phyloP scores from a whole-genome alignment of 2,329 filamentous ascomycete species.

The Aspergillus piperis region DNA sequence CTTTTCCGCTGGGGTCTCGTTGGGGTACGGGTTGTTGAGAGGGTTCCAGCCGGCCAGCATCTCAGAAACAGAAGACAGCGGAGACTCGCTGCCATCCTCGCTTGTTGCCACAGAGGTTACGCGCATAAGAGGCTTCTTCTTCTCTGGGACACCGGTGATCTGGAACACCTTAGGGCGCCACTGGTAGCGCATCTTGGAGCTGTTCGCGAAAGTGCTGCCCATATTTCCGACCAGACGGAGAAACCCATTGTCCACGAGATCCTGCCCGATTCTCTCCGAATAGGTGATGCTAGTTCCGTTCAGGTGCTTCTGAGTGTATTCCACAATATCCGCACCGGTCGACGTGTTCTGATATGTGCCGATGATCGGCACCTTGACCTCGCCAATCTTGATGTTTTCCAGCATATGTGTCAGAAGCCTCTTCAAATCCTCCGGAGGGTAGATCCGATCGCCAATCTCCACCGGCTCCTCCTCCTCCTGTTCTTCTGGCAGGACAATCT shows the following conservation, averaged over 20 bases:
- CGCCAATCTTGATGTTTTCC: slow-evolving; percentile 79
- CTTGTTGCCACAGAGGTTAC: slow-evolving; percentile 71
- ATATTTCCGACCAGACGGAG: slow-evolving; percentile 90
- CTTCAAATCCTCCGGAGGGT: slow-evolving; percentile 83
- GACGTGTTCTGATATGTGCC: slow-evolving; percentile 95
- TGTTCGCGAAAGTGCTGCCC: slow-evolving; percentile 94
- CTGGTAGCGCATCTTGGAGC: slow-evolving; percentile 95
- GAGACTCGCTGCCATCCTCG: slow-evolving; percentile 69
- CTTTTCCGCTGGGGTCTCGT: slow-evolving; percentile 85
- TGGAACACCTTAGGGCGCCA: slow-evolving; percentile 94
- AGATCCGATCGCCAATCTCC: slow-evolving; percentile 88
- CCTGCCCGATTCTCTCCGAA: slow-evolving; percentile 91
- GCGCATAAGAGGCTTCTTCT: slow-evolving; percentile 71
- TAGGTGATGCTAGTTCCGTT: slow-evolving; percentile 81
- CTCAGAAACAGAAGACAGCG: slow-evolving; percentile 81
- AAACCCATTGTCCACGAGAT: slow-evolving; percentile 82
- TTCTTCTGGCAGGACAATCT: slow-evolving; percentile 81
- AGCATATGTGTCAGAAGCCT: slow-evolving; percentile 86
- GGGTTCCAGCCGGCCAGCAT: slow-evolving; percentile 93
- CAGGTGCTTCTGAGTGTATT: slow-evolving; percentile 90
- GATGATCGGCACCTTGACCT: slow-evolving; percentile 92
- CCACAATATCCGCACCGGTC: slow-evolving; percentile 86
- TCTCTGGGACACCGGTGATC: slow-evolving; percentile 82
- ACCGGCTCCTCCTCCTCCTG: slow-evolving; percentile 74
- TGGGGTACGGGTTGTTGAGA: slow-evolving; percentile 84